Evolutionary conservation across 1,139 yeast genomes (phyloP), one percentile per base, ranked within the genome.

Genomic region (Dujonia santamariae): DNA sequence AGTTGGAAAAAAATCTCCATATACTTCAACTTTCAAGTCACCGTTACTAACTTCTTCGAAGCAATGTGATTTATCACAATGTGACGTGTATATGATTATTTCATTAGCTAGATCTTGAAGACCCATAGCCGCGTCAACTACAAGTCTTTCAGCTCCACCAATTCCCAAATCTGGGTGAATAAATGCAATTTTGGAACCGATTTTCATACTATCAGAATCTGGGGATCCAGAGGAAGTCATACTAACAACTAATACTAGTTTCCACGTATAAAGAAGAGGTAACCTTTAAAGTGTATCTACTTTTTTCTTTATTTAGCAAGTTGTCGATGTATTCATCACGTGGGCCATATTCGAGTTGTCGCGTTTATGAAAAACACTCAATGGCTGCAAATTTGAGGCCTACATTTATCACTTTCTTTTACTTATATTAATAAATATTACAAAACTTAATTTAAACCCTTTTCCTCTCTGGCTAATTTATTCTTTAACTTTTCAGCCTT

Each of bases 101-200:
- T 73, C 65, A 51, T 87, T 81, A 3, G 81, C 80, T n/a, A 67
- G 59, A 2, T 75, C 68, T 54, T 90, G 88, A 18, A 92, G 63
- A 0, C 96, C 96, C 3, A 87, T 67, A 0, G 97, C 98, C 2
- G 96, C 94, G 59, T 92, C 99, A 1, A 92, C 96, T 2, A 92
- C 90, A 18, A 94, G 69, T 40, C 99, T 67, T 56, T 92, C 99
- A 0, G 99, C 99, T 4, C 99, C 99, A 6, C 96, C 82, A 40
- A 92, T 92, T 0, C 98, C 98, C 36, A 92, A 63, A 60, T 92
- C 99, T 0, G 99, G 99, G 53, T 92, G 99, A 11, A 92, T 64
- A 50, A 92, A 87, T 3, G 97, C 97, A 28, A 90, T 72, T 38
- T 62, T 72, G 19, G 36, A 13, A 20, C 16, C 7, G 6, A 16